A percentile compares a stretch with the other conserved stretches of the same genome.
phyloP scores from a whole-genome alignment of 2,329 filamentous ascomycete genomes.

The Fusarium globosum region DNA sequence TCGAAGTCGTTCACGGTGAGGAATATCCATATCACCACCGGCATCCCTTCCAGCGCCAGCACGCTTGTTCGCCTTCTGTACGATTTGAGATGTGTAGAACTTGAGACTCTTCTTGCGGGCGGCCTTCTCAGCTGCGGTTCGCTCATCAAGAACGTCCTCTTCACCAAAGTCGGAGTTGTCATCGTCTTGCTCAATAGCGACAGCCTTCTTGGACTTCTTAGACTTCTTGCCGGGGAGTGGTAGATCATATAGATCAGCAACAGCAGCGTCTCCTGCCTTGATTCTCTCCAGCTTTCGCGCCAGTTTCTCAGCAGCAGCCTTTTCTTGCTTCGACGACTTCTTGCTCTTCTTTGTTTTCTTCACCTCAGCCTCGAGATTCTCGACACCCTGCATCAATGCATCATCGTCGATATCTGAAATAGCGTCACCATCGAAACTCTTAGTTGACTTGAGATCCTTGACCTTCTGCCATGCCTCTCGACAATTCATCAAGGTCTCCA shows the following conservation, averaged over 20 bases:
- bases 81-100: constrained; percentile 98
- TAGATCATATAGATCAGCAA: constrained; percentile 77
- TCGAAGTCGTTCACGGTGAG: constrained; percentile 86
- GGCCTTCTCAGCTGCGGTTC: constrained; percentile 86
- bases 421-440: constrained; percentile 50
- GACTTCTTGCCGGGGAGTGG: constrained; percentile 61
- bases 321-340: constrained; percentile 50
- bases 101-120: constrained; percentile 90
- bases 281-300: constrained; percentile 59
- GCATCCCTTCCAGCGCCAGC: constrained; percentile 77
- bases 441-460: constrained; percentile 69
- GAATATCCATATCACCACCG: constrained; percentile 84
- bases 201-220: constrained; percentile 50
- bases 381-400: constrained; percentile 42
- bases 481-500: constrained; percentile 84
- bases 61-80: constrained; percentile 91
- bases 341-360: constrained; percentile 48
- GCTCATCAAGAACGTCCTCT: constrained; percentile 80
- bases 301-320: constrained; percentile 51
- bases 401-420: constrained; percentile 37
- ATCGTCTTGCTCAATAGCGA: constrained; percentile 57
- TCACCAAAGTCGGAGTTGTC: constrained; percentile 94
- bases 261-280: constrained; percentile 74
- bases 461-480: constrained; percentile 83
- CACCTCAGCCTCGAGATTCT: constrained; percentile 30